Percentiles rank a stretch among this genome's conserved stretches.
These are phyloP conservation scores for Populus euphratica DNA, from an alignment of 345 rosid species.

Conservation along the genomic window DNA sequence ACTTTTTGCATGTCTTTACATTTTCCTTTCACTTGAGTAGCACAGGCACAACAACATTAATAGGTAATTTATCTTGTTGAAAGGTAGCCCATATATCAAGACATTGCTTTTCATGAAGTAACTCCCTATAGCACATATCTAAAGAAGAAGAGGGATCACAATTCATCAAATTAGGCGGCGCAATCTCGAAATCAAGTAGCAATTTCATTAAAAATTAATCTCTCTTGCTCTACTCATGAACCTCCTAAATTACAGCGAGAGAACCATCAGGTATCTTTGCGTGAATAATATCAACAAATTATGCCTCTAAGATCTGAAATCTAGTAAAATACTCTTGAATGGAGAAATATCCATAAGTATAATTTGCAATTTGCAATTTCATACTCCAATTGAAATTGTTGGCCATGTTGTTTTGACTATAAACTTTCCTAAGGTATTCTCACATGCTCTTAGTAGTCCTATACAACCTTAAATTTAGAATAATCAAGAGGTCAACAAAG, in stretches of 20 bases:
- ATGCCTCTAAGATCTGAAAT: too few relatives aligned
- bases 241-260: neutral
- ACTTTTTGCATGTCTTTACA: neutral
- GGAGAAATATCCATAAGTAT: too few relatives aligned
- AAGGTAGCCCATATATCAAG: neutral
- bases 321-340: too few relatives aligned
- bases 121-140: neutral
- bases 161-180: conserved; percentile 1
- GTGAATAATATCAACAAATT: too few relatives aligned
- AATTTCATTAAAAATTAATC: conserved; percentile 23
- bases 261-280: neutral
- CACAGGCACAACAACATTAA: neutral
- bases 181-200: neutral
- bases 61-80: neutral
- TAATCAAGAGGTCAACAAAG: too few relatives aligned
- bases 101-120: neutral
- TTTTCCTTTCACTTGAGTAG: neutral
- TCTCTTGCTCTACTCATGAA: conserved; percentile 12
- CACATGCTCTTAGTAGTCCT: too few relatives aligned
- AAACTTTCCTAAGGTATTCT: too few relatives aligned
- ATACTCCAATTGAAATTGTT: too few relatives aligned
- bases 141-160: conserved; percentile 4
- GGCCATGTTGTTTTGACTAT: too few relatives aligned
- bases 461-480: too few relatives aligned
- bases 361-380: too few relatives aligned